Evolutionary conservation across 345 rosid genomes (phyloP), one percentile per base, ranked within the genome.

Genomic region (Durio zibethinus): DNA sequence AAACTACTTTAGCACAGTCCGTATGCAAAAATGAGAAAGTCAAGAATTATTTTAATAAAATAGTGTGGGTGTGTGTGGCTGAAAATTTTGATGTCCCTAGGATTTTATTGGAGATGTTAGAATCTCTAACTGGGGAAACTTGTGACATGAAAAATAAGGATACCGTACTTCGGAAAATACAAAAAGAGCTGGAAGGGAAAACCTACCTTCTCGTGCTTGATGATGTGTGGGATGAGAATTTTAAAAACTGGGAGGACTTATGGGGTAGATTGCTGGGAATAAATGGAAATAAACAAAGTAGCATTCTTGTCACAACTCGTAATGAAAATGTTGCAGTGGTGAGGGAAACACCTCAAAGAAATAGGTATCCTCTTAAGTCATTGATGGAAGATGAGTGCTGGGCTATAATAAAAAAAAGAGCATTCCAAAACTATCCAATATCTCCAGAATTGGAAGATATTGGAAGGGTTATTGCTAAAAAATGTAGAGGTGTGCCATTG

Each of bases 201-300:
- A 71, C n/a, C 10, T 77, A 25, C 16, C 63, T 83, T 65, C 73
- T 79, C 2, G 76, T 68, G 0, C 80, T 83, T 7, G 76, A 73
- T 73, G 76, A 53, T 73, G 76, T 78, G 53, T 80, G 86, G 86
- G 64, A 72, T 59, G 8, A 47, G n/a, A 79, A 61, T 0, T 0
- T 0, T 5, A 25, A 18, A 0, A 54, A 11, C 0, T 84, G 84
- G 82, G 38, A 53, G 8, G 25, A 20, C 33, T 74, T 84, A 14
- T 72, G 20, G 52, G 29, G 12, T 0, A 4, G 47, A 42, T 76
- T 84, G 78, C 1, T 4, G 7, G 21, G 8, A 8, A 18, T 76
- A 20, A 56, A 47, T 11, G 15, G 3, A 0, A 42, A 11, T 11
- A 70, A 72, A 77, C 33, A 76, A 53, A 29, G 63, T 40, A 45